Percentiles rank a stretch among this genome's conserved stretches.
phyloP scores from a whole-genome alignment of 257 asterid genomes.

The Striga asiatica region DNA sequence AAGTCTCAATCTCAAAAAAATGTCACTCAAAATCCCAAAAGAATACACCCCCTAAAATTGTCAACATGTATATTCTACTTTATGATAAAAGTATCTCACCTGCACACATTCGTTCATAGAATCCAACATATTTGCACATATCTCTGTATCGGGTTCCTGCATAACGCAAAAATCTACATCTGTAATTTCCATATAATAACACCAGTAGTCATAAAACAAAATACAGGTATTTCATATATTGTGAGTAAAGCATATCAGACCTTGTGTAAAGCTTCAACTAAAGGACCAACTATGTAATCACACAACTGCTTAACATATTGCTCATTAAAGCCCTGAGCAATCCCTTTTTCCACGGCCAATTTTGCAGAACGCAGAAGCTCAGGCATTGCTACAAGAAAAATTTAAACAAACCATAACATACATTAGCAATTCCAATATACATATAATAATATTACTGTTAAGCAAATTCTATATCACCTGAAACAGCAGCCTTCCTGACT shows the following conservation, averaged over 20 bases:
- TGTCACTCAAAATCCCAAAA: not conserved
- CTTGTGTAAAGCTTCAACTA: slow-evolving; percentile 87
- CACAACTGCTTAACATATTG: slow-evolving; percentile 67
- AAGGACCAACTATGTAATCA: slow-evolving; percentile 63
- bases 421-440: no score
- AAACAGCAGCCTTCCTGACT: slow-evolving; percentile 97
- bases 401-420: slow-evolving; percentile 9
- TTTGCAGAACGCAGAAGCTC: slow-evolving; percentile 88
- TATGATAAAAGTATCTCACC: slow-evolving; percentile 30
- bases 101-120: slow-evolving; percentile 84
- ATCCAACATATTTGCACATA: slow-evolving; percentile 80
- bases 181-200: slow-evolving; percentile 14
- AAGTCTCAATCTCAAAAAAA: not conserved
- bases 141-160: slow-evolving; percentile 97
- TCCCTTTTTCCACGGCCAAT: slow-evolving; percentile 87
- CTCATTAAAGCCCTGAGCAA: slow-evolving; percentile 82
- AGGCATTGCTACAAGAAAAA: slow-evolving; percentile 71
- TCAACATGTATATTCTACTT: not conserved
- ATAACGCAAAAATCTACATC: slow-evolving; percentile 19
- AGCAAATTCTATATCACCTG: slow-evolving; percentile 43
- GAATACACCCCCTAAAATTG: no score
- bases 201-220: not conserved
- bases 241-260: slow-evolving; percentile 18
- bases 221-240: not conserved
- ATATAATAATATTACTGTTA: not conserved